Evolutionary conservation across 1,139 yeast species (phyloP).

Genomic region (Candida anutae): DNA sequence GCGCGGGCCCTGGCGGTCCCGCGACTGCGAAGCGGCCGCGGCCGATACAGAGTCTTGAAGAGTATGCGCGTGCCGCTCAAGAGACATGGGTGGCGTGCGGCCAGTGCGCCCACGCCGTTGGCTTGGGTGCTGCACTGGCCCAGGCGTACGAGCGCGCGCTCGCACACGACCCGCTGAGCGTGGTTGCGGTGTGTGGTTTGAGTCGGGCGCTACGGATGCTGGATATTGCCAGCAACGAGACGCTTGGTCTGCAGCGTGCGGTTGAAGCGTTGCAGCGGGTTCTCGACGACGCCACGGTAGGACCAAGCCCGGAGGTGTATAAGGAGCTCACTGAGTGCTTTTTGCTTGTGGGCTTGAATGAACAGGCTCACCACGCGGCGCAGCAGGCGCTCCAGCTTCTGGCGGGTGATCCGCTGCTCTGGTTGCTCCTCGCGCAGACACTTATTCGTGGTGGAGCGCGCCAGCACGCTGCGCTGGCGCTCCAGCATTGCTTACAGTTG

Average conservation of each 20-base stretch:
- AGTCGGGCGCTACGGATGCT: conserved; percentile 30
- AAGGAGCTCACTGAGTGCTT: conserved; percentile 46
- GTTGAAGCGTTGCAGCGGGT: conserved; percentile 36
- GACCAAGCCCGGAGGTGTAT: conserved; percentile 29
- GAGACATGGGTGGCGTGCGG: conserved; percentile 48
- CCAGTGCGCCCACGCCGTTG: conserved; percentile 39
- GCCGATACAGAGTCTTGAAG: background rate
- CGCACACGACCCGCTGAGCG: conserved; percentile 33
- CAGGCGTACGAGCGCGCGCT: conserved; percentile 41
- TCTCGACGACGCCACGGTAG: conserved; percentile 26
- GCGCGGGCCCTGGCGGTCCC: too few relatives aligned
- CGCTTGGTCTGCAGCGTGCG: conserved; percentile 34
- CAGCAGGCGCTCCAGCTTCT: conserved; percentile 37
- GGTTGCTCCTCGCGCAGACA: conserved; percentile 43
- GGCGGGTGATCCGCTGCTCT: conserved; percentile 36
- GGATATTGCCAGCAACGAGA: conserved; percentile 28
- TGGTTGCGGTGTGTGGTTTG: conserved; percentile 36
- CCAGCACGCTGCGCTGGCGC: conserved; percentile 38
- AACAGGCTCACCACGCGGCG: conserved; percentile 44
- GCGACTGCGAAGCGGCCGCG: too few relatives aligned
- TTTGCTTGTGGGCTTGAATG: conserved; percentile 36
- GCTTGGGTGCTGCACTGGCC: conserved; percentile 33
- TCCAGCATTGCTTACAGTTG: conserved; percentile 36
- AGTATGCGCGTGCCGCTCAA: conserved; percentile 18
- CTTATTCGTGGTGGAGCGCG: conserved; percentile 34